phyloP scores from a whole-genome alignment of 495 filamentous ascomycete genomes.

The Echria macrotheca region DNA sequence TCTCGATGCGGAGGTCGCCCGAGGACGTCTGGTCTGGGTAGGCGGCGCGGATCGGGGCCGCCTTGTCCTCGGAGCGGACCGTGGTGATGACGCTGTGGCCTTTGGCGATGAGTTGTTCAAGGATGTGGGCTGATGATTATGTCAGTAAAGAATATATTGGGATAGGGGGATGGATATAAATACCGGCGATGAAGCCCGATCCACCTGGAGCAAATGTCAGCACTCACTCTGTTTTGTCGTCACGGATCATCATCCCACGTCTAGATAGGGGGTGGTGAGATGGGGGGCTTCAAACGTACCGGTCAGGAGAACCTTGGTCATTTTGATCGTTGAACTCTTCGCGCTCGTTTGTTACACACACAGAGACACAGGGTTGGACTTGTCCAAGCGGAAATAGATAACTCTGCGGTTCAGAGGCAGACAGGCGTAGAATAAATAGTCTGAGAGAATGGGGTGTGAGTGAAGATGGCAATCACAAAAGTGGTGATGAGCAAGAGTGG shows the following conservation, averaged over 20 bases:
- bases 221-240: not conserved
- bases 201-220: slow-evolving; percentile 27
- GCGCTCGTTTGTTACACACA: too few relatives aligned
- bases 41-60: slow-evolving; percentile 62
- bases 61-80: slow-evolving; percentile 76
- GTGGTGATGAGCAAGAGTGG: too few relatives aligned
- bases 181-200: slow-evolving; percentile 49
- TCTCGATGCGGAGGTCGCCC: slow-evolving; percentile 64
- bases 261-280: too few relatives aligned
- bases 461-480: too few relatives aligned
- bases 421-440: too few relatives aligned
- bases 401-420: too few relatives aligned
- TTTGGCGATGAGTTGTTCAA: slow-evolving; percentile 65
- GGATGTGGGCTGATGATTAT: slow-evolving; percentile 55
- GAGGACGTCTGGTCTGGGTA: slow-evolving; percentile 50
- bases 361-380: too few relatives aligned
- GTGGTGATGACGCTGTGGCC: slow-evolving; percentile 76
- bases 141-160: not conserved
- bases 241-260: not conserved
- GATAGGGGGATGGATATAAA: slow-evolving; percentile 6
- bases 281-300: too few relatives aligned
- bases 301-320: slow-evolving; percentile 57
- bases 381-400: too few relatives aligned
- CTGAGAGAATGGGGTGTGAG: too few relatives aligned
- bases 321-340: too few relatives aligned